phyloP scores from a whole-genome alignment of 2,329 filamentous ascomycete species.

The Didymella pinodella region DNA sequence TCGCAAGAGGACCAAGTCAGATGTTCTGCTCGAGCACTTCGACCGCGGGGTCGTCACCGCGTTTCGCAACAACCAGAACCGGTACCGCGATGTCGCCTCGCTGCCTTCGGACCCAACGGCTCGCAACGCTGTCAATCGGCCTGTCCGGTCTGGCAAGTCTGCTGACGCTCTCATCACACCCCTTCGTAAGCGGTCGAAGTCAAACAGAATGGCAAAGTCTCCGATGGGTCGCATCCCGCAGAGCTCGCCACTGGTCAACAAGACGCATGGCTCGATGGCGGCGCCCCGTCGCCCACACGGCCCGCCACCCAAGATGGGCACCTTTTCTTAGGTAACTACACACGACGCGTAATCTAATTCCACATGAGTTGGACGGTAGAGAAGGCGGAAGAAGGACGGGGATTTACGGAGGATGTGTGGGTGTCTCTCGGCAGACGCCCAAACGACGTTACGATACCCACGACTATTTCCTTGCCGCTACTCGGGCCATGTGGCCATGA shows the following conservation, averaged over 20 bases:
- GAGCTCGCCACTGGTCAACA: conserved; percentile 42
- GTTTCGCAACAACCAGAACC: conserved; percentile 52
- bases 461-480: conserved; percentile 38
- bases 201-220: conserved; percentile 39
- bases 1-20: conserved; percentile 42
- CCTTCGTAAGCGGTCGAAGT: conserved; percentile 46
- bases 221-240: conserved; percentile 30
- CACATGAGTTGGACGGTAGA: conserved; percentile 9
- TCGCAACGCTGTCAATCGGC: conserved; percentile 47
- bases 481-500: conserved; percentile 36
- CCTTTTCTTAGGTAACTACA: conserved; percentile 38
- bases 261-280: conserved; percentile 42
- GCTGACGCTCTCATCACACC: conserved; percentile 52
- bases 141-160: conserved; percentile 50
- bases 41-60: conserved; percentile 60
- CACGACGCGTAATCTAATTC: conserved; percentile 15
- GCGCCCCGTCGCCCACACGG: conserved; percentile 35
- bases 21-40: conserved; percentile 53
- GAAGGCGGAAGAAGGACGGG: conserved; percentile 22
- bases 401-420: conserved; percentile 28
- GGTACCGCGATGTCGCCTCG: conserved; percentile 49
- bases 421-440: conserved; percentile 23
- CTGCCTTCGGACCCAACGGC: conserved; percentile 48
- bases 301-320: conserved; percentile 45
- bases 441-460: conserved; percentile 50